Base-by-base conservation (phyloP, 2,329 filamentous ascomycete species). In the Trichoderma afroharzianum region DNA sequence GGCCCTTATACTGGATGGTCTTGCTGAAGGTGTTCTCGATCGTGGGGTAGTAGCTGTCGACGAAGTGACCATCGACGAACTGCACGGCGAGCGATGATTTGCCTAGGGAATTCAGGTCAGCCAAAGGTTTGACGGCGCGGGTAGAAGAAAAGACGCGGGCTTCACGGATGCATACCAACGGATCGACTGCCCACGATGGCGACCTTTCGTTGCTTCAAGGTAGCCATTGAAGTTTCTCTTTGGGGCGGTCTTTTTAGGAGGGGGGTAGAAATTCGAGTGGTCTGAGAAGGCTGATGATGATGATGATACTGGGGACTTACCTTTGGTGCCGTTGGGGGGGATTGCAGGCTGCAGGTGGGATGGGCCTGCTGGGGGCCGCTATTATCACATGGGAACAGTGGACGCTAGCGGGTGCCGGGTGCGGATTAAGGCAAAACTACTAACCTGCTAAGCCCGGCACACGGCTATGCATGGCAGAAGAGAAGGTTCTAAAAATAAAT, bases 1-100 rank as follows among this genome's bases (percentile, higher is more conserved):
- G 94, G 64, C 93, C 92, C 83, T 96, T 97, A 82, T 93, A 92
- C 77, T 93, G 92, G 81, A 99, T 97, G 76, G 94, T 91, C 82
- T 97, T 97, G 86, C 92, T 97, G 81, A 99, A 99, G 3, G 95
- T 98, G 82, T 98, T 99, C 83, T 99, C 96, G 79, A 99, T 98
- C 53, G 96, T 99, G 43, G 96, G 96, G 82, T 99, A 99, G 84
- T 99, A 99, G 82, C 93, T 97, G 82, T 99, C 96, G 79, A 99
- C 95, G 80, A 99, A 99, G 84, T 97, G 95, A 74, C 94, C 94
- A 81, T 99, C 96, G 79, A 98, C 95, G 80, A 96, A 98, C 80
- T 95, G 95, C 62, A 98, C 96, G 14, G 96, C 97, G 75, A 99
- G 90, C 69, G 95, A 98, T 26, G 94, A 98, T 87, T 99, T 99